Conservation (phyloP, 352 stramenopile species). For the Phytophthora rubi region DNA sequence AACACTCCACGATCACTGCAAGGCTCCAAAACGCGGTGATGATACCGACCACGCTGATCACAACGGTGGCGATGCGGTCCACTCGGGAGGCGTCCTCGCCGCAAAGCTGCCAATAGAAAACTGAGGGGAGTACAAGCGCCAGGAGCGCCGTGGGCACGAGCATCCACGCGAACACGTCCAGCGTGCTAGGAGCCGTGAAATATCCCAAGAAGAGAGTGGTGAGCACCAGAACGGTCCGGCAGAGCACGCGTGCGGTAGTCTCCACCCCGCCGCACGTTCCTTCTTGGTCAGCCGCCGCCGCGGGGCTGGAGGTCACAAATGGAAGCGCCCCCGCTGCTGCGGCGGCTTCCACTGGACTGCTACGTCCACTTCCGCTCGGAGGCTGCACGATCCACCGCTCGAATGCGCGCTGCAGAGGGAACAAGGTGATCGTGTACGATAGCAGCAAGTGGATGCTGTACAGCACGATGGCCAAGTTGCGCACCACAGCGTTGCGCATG, state of each 20-base stretch:
- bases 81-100: slow-evolving; percentile 56
- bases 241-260: slow-evolving; percentile 50
- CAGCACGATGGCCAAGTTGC: slow-evolving; percentile 74
- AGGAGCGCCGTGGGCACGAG: slow-evolving; percentile 67
- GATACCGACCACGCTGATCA: slow-evolving; percentile 53
- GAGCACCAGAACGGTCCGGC: slow-evolving; percentile 58
- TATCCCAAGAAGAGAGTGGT: slow-evolving; percentile 59
- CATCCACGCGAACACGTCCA: slow-evolving; percentile 71
- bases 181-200: slow-evolving; percentile 55
- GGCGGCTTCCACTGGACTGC: slow-evolving; percentile 31
- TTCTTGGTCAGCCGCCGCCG: slow-evolving; percentile 19
- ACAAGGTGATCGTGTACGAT: slow-evolving; percentile 74
- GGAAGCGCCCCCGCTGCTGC: slow-evolving; percentile 28
- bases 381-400: slow-evolving; percentile 58
- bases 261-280: slow-evolving; percentile 33
- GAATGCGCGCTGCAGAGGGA: slow-evolving; percentile 69
- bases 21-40: slow-evolving; percentile 61
- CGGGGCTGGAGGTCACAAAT: slow-evolving; percentile 25
- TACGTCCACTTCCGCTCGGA: slow-evolving; percentile 21
- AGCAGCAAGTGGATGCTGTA: slow-evolving; percentile 80
- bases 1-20: slow-evolving; percentile 51
- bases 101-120: slow-evolving; percentile 80
- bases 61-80: slow-evolving; percentile 51
- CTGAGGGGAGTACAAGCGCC: slow-evolving; percentile 62
- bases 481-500: slow-evolving; percentile 78